These are phyloP conservation scores for Geotrichum macrosporum DNA, from an alignment of 1,139 yeast genomes.

Conservation along the genomic window DNA sequence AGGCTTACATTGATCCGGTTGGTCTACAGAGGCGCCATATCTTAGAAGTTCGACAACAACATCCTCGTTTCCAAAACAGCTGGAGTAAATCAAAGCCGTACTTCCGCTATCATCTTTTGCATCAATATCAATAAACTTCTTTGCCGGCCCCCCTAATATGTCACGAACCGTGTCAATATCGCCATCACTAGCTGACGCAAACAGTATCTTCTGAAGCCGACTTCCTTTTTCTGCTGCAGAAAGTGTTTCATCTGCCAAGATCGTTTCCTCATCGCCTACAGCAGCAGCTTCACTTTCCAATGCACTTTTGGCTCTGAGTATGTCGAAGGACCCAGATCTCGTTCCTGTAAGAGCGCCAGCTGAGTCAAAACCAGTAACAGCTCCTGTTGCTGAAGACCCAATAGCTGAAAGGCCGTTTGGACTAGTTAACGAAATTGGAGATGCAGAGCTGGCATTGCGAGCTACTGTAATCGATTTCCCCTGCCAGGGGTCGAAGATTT, in stretches of 20 bases:
- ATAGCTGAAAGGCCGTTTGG: constrained; percentile 1
- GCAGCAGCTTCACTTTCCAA: not conserved
- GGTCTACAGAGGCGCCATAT: constrained; percentile 39
- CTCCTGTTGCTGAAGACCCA: constrained; percentile 1
- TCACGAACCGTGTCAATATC: constrained; percentile 32
- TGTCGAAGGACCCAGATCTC: not conserved
- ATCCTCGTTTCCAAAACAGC: constrained; percentile 42
- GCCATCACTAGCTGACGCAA: constrained; percentile 39
- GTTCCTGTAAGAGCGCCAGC: not conserved
- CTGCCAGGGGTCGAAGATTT: constrained; percentile 15
- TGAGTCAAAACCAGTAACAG: not conserved
- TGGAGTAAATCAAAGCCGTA: constrained; percentile 41
- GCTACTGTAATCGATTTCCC: not conserved
- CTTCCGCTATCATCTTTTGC: constrained; percentile 40
- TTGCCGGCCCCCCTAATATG: constrained; percentile 31
- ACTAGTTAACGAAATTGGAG: not conserved
- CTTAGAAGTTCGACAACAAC: constrained; percentile 40
- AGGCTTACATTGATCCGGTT: constrained; percentile 37
- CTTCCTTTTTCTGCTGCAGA: constrained; percentile 26
- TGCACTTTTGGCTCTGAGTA: constrained; percentile 5
- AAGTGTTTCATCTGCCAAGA: constrained; percentile 27
- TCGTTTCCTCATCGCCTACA: constrained; percentile 28
- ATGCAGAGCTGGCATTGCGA: not conserved
- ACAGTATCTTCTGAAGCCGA: constrained; percentile 32
- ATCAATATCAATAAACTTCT: constrained; percentile 34